A percentile compares a stretch with the other conserved stretches of the same genome.
phyloP scores from a whole-genome alignment of 228 moss, liverwort and hornwort genomes.

The Sphagnum fallax region DNA sequence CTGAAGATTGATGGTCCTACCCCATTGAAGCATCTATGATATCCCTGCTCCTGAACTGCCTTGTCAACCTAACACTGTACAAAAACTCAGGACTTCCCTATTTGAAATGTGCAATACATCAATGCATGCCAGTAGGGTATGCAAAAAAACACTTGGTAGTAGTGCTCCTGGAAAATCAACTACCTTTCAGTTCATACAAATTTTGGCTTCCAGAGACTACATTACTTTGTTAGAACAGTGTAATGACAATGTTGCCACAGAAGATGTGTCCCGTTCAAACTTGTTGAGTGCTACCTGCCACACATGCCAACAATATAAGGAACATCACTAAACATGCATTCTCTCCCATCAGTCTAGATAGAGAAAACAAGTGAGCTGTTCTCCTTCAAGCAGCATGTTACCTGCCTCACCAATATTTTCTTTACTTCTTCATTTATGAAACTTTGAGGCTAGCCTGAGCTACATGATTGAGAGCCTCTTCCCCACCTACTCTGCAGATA shows the following conservation, averaged over 20 bases:
- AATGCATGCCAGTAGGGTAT: too few relatives aligned
- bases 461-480: neutral
- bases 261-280: conserved; percentile 42
- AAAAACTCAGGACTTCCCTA: too few relatives aligned
- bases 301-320: neutral
- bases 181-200: neutral
- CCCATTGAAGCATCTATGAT: too few relatives aligned
- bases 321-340: neutral
- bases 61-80: too few relatives aligned
- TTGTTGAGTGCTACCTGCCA: conserved; percentile 70
- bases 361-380: neutral
- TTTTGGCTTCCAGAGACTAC: conserved; percentile 24
- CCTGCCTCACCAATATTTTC: neutral
- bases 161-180: too few relatives aligned
- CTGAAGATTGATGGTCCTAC: too few relatives aligned
- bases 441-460: neutral
- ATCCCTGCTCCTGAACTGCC: too few relatives aligned
- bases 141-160: too few relatives aligned
- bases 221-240: conserved; percentile 42
- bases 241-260: conserved; percentile 42
- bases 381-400: neutral
- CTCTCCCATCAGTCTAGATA: too few relatives aligned
- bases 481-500: neutral
- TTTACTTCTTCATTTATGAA: neutral
- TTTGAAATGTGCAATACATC: too few relatives aligned